Evolutionary conservation across 768 basidiomycete species (phyloP), one percentile per base, ranked within the genome.

Genomic region (Leucocoprinus birnbaumii): DNA sequence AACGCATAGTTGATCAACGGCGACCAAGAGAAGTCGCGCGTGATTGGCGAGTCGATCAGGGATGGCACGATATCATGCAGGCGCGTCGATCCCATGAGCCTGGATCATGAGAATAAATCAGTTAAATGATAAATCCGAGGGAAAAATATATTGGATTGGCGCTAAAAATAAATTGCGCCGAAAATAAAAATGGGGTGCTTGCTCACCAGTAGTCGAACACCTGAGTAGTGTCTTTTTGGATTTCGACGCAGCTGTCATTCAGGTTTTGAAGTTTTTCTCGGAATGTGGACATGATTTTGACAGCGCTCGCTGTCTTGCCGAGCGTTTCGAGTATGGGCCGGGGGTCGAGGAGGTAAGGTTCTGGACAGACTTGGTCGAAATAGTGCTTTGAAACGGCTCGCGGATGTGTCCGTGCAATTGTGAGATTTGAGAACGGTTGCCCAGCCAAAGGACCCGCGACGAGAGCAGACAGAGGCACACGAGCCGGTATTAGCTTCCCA

Each of bases 1-100:
- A 80, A 83, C 0, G 76, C 75, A n/a, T 63, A 63, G 45, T 80
- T 68, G 54, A 88, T 70, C 3, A 87, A 75, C 0, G 83, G 73
- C 0, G 88, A 88, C 85, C 85, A 87, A 16, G 73, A 70, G 64
- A 83, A 85, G 31, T 77, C 59, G 3, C 71, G 76, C 7, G 88
- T 63, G 4, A 79, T 72, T 0, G 83, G 78, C 27, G 82, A 82
- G 1, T 63, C 55, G 8, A 76, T 73, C 3, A 84, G 65, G 3
- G 74, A 63, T 3, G 69, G 69, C 74, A 75, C 76, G 19, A 81
- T 58, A 25, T 72, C 71, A 18, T 82, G 72, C 4, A 82, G 64
- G 10, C 74, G 68, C 5, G 67, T 52, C 0, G 71, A 66, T 22
- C 77, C 78, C 42, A 86, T 81, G 25, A 84, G 57, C 72, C 87